Conservation (phyloP, 2,329 filamentous ascomycete genomes). For the Pseudocercospora crystallina region DNA sequence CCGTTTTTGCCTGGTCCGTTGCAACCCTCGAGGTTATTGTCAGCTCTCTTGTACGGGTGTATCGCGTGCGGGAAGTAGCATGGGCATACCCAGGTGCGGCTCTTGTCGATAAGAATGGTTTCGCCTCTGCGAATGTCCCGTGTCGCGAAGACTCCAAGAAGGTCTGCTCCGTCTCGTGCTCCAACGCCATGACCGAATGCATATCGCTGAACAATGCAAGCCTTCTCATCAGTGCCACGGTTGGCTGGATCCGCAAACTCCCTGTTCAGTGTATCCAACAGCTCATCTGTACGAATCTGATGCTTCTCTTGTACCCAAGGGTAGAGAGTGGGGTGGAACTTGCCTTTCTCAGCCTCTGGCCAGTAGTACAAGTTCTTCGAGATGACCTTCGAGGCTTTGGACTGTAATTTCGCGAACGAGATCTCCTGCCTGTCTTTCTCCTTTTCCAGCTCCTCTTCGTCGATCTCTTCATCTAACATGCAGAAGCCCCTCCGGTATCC, state of each 20-base stretch:
- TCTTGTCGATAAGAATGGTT: conserved; percentile 25
- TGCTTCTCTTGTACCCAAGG: conserved; percentile 30
- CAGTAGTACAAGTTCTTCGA: conserved; percentile 16
- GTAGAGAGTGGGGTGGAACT: conserved; percentile 24
- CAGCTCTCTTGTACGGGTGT: not conserved
- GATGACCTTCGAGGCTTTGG: conserved; percentile 16
- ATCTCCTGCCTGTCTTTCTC: conserved; percentile 11
- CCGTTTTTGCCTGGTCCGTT: conserved; percentile 17
- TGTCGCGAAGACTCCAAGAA: conserved; percentile 31
- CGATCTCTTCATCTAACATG: conserved; percentile 24
- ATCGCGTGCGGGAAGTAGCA: not conserved
- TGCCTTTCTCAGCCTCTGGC: conserved; percentile 18
- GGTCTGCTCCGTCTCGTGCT: conserved; percentile 18
- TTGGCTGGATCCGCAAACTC: conserved; percentile 17
- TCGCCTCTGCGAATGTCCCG: conserved; percentile 20
- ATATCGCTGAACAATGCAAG: conserved; percentile 22
- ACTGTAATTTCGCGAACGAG: conserved; percentile 11
- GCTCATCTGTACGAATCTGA: conserved; percentile 9
- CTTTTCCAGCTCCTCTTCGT: conserved; percentile 9
- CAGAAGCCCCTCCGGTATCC: conserved; percentile 29
- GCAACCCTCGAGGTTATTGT: conserved; percentile 16
- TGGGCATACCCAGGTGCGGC: conserved; percentile 27
- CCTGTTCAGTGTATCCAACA: conserved; percentile 11
- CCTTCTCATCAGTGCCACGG: not conserved
- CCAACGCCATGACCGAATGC: conserved; percentile 23